phyloP scores from a whole-genome alignment of 2,329 filamentous ascomycete genomes.

The Camptophora hylomeconis region DNA sequence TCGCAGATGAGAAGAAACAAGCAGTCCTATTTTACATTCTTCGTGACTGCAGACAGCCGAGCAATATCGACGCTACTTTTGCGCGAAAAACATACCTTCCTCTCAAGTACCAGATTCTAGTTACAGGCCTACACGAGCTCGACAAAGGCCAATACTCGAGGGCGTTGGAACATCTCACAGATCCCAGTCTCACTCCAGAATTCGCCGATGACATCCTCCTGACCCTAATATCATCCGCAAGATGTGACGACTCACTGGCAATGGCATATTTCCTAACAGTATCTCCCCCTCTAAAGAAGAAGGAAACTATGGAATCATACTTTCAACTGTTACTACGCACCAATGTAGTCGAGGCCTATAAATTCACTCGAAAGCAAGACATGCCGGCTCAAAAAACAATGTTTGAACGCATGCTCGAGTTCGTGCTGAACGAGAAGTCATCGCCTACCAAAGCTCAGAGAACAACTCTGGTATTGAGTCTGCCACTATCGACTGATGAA shows the following conservation, averaged over 20 bases:
- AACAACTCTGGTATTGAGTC: constrained; percentile 55
- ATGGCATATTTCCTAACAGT: constrained; percentile 69
- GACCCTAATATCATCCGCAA: constrained; percentile 43
- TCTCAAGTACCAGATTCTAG: constrained; percentile 63
- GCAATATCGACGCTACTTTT: constrained; percentile 45
- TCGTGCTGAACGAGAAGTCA: constrained; percentile 36
- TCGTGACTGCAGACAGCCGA: constrained; percentile 52
- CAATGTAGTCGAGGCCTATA: constrained; percentile 59
- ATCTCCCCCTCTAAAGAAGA: constrained; percentile 55
- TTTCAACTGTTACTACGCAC: constrained; percentile 56
- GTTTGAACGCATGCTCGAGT: constrained; percentile 52
- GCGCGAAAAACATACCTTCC: constrained; percentile 53
- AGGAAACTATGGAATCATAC: constrained; percentile 50
- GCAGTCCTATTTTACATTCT: constrained; percentile 75
- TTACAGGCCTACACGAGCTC: constrained; percentile 70
- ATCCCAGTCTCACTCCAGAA: constrained; percentile 60
- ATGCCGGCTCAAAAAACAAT: constrained; percentile 49
- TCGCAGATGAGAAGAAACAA: constrained; percentile 64
- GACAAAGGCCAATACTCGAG: constrained; percentile 43
- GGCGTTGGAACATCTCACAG: constrained; percentile 63
- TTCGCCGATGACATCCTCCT: constrained; percentile 77
- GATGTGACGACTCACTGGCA: constrained; percentile 50
- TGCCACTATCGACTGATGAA: constrained; percentile 59
- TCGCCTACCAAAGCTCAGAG: constrained; percentile 36
- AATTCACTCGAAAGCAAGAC: constrained; percentile 55